Base-by-base conservation (phyloP, 2,329 filamentous ascomycete species). In the Aspergillus pseudoterreus region DNA sequence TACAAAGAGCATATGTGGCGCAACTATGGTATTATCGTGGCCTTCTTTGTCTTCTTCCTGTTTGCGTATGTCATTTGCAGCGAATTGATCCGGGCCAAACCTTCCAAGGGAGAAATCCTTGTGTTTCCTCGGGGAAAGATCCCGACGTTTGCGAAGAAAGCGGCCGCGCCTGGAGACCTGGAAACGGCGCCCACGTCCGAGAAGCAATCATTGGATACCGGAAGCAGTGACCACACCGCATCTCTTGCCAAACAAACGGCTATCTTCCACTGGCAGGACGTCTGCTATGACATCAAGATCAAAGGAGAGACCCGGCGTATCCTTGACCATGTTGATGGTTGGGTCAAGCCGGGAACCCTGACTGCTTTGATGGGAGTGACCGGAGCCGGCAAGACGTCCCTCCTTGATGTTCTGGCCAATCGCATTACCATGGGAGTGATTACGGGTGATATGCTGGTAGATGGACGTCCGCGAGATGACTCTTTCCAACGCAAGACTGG, bases 321-420 rank as follows among this genome's bases (percentile, higher is more conserved):
- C 58, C 76, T 96, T 55, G 85, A 96, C 61, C 78, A 92, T 55
- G 87, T 96, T 6, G 87, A 94, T 62, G 92, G 92, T 21, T 96
- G 89, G 88, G 90, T 96, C 50, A 92, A 94, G 71, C 91, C 92
- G 4, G 91, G 92, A 49, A 95, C 89, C 4, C 65, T 95, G 46
- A 96, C 91, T 4, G 90, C 89, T 9, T 77, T 95, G 3, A 95
- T 96, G 90, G 88, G 90, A 70, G 89, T 91, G 4, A 90, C 87
- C 11, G 90, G 91, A 52, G 91, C 92, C 6, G 91, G 92, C 33
- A 96, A 96, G 69, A 96, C 91, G 0, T 95, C 91, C 0, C 80
- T 96, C 9, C 76, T 96, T 8, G 89, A 96, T 68, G 88, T 88
- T 32, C 77, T 96, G 55, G 91, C 91, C 24, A 87, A 87, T 53